Percentiles rank a stretch among this genome's conserved stretches.
Conservation (phyloP, 208 protist genomes). For the Wallacemonas sp. region DNA sequence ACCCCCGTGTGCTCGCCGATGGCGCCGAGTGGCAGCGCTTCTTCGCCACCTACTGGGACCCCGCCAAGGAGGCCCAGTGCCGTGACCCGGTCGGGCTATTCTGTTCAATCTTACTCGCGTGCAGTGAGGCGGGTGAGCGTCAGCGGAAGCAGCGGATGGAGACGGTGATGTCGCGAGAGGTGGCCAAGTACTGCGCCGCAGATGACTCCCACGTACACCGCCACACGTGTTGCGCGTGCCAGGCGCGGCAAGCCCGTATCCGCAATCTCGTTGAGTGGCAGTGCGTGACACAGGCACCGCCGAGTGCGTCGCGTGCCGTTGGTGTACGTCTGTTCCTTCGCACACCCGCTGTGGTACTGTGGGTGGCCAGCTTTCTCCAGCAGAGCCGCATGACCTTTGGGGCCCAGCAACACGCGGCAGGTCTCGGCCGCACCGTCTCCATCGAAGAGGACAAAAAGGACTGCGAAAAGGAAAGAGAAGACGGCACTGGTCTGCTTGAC, state of each 20-base stretch:
- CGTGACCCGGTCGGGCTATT: conserved; percentile 39
- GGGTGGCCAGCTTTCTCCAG: conserved; percentile 35
- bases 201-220: conserved; percentile 23
- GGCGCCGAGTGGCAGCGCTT: conserved; percentile 44
- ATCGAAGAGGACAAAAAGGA: not conserved
- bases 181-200: conserved; percentile 16
- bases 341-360: conserved; percentile 46
- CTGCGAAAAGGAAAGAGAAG: not conserved
- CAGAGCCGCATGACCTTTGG: conserved; percentile 16
- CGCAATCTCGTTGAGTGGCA: not conserved
- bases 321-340: conserved; percentile 38
- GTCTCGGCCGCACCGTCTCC: not conserved
- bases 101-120: conserved; percentile 42
- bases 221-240: conserved; percentile 31
- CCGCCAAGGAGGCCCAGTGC: conserved; percentile 33
- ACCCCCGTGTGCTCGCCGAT: conserved; percentile 15
- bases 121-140: conserved; percentile 23
- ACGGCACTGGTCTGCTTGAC: not conserved
- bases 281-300: not conserved
- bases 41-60: conserved; percentile 43
- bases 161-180: conserved; percentile 25
- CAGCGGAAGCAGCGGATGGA: conserved; percentile 28
- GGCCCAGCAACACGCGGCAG: conserved; percentile 3
- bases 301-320: too few species aligned
- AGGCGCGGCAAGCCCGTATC: not conserved